Conservation (phyloP, 108 stramenopile species). For the Mediolabrus comicus region DNA sequence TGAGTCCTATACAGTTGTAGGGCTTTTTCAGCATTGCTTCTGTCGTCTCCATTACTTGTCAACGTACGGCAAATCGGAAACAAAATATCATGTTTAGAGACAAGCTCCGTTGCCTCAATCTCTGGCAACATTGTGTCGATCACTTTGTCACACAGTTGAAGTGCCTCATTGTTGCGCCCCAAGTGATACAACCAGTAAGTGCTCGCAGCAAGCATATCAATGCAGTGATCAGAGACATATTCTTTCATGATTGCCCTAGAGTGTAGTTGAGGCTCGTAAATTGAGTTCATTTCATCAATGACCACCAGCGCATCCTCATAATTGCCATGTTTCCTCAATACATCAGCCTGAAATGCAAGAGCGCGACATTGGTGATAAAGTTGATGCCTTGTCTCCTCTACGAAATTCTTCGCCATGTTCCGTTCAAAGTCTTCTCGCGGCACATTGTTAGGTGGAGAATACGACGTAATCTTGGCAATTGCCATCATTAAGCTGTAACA, state of each 20-base stretch:
- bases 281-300: neutral
- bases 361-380: neutral
- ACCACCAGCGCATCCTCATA: neutral
- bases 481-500: neutral
- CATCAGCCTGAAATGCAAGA: neutral
- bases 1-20: neutral
- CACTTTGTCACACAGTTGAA: neutral
- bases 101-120: neutral
- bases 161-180: neutral
- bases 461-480: neutral
- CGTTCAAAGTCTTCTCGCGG: neutral
- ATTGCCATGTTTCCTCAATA: neutral
- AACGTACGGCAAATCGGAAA: neutral
- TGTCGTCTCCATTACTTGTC: neutral
- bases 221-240: neutral
- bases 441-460: neutral
- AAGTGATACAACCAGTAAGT: neutral
- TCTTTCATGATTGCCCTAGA: neutral
- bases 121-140: neutral
- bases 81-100: neutral
- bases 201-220: neutral
- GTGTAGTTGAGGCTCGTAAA: neutral
- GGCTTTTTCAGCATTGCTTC: neutral
- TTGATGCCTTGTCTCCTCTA: neutral
- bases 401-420: neutral